A percentile compares a stretch with the other conserved stretches of the same genome.
Conservation (phyloP, 1,139 yeast genomes). For the Blastobotrys buckinghamii region DNA sequence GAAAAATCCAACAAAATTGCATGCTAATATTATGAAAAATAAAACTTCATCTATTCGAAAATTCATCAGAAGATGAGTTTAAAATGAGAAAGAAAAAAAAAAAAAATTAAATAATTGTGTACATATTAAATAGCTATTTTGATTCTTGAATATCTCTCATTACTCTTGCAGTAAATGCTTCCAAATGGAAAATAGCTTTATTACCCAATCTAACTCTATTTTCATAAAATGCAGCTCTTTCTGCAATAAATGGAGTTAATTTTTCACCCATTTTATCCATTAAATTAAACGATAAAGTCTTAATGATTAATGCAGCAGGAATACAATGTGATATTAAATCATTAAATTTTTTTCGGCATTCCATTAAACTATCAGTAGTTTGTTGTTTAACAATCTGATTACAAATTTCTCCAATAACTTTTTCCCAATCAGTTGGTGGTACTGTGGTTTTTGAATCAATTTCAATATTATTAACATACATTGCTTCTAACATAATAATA, state of each 20-base stretch:
- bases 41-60: conserved; percentile 32
- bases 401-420: conserved; percentile 63
- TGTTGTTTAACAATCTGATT: conserved; percentile 52
- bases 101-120: neutral
- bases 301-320: conserved; percentile 74
- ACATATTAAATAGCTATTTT: neutral
- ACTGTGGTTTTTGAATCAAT: conserved; percentile 35
- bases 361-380: conserved; percentile 58
- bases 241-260: conserved; percentile 51
- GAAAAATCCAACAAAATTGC: conserved; percentile 58
- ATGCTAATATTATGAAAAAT: conserved; percentile 34
- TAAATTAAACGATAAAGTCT: conserved; percentile 56
- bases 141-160: conserved; percentile 57
- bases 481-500: conserved; percentile 74
- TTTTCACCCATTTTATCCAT: conserved; percentile 39
- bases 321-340: conserved; percentile 90
- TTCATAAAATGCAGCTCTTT: conserved; percentile 69
- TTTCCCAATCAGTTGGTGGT: conserved; percentile 81
- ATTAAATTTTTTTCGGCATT: conserved; percentile 68
- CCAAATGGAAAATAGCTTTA: conserved; percentile 89
- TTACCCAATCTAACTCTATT: conserved; percentile 82
- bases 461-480: conserved; percentile 55
- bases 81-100: neutral
- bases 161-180: conserved; percentile 84
- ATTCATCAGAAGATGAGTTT: conserved; percentile 28